Conservation (phyloP, 2,329 filamentous ascomycete genomes). For the Phaeosphaeria sp. region DNA sequence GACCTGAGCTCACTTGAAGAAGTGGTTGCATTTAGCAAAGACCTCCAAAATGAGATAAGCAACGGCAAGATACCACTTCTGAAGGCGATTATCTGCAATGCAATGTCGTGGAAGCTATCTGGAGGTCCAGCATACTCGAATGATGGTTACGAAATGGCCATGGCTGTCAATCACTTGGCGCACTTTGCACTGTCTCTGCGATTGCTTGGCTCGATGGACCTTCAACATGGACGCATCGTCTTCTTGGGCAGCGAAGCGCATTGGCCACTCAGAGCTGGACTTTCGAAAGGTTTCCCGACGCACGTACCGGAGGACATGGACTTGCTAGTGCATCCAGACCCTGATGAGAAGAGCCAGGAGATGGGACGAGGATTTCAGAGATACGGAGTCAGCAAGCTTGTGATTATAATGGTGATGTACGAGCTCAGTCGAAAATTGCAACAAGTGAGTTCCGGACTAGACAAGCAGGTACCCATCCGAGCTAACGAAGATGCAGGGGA, state of each 20-base stretch:
- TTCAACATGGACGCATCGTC: conserved; percentile 22
- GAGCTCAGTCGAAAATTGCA: conserved; percentile 47
- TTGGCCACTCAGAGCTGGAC: conserved; percentile 44
- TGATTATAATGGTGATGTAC: conserved; percentile 50
- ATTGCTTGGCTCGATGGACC: conserved; percentile 19
- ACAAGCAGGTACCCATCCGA: not conserved
- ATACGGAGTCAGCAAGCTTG: conserved; percentile 54
- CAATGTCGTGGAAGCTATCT: conserved; percentile 25
- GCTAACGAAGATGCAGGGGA: conserved; percentile 20
- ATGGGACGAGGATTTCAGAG: conserved; percentile 52
- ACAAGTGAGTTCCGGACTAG: conserved; percentile 23
- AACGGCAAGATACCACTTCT: conserved; percentile 14
- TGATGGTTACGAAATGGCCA: conserved; percentile 25
- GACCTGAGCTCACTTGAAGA: conserved; percentile 19
- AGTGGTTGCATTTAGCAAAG: conserved; percentile 17
- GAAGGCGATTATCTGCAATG: conserved; percentile 31
- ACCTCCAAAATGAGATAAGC: conserved; percentile 13
- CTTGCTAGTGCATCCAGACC: conserved; percentile 42
- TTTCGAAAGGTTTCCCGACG: conserved; percentile 46
- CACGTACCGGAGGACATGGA: conserved; percentile 44
- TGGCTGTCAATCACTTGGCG: conserved; percentile 26
- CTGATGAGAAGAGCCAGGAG: conserved; percentile 39
- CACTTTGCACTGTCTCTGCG: conserved; percentile 23
- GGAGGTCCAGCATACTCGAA: conserved; percentile 11
- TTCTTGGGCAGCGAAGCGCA: conserved; percentile 43